Conservation (phyloP, 306 rosid genomes). For the Prunus armeniaca region DNA sequence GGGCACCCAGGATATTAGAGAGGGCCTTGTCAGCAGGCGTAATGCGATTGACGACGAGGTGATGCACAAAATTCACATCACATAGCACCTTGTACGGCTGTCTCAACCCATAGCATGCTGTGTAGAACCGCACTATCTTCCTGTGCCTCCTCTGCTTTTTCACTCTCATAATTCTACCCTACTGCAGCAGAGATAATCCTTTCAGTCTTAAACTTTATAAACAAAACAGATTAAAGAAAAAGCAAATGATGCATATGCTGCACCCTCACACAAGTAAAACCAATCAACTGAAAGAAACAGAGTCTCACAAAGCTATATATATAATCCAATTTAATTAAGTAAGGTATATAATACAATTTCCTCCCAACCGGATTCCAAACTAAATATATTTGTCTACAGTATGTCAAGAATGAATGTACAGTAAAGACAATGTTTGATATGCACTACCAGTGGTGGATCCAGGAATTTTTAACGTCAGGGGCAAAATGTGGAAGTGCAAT, state of each 20-base stretch:
- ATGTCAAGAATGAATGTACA: no score
- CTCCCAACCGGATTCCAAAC: no score
- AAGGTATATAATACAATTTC: no score
- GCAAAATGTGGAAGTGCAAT: no score
- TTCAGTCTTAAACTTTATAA: background rate
- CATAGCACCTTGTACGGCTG: slow-evolving; percentile 72
- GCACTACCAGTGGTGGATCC: no score
- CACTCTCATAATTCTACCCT: slow-evolving; percentile 46
- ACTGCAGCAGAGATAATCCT: background rate
- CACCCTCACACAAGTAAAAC: background rate
- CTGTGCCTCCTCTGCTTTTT: slow-evolving; percentile 72
- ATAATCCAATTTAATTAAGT: no score
- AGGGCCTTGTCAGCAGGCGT: slow-evolving; percentile 70
- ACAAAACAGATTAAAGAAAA: background rate
- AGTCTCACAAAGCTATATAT: background rate
- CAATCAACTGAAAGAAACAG: no score
- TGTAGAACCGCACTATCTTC: slow-evolving; percentile 61
- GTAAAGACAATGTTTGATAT: no score
- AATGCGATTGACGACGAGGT: slow-evolving; percentile 56
- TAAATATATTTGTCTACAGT: no score
- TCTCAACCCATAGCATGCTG: slow-evolving; percentile 68
- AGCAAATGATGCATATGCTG: background rate
- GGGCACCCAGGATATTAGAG: slow-evolving; percentile 43
- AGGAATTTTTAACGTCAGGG: no score
- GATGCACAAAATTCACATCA: slow-evolving; percentile 77